Base-by-base conservation (phyloP, 768 basidiomycete species). In the Russula sp. region DNA sequence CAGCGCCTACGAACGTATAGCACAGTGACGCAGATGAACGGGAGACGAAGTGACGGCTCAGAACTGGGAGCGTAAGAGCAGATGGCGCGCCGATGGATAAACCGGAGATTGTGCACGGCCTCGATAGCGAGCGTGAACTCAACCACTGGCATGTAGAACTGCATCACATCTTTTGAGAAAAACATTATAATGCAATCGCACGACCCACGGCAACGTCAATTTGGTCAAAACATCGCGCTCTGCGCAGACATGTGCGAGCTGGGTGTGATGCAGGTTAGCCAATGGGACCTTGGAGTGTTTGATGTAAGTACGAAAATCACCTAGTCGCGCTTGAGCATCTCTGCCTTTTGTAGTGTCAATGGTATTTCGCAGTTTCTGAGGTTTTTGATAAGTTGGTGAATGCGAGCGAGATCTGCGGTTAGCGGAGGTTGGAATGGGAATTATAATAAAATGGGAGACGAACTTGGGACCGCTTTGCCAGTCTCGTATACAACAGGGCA, bases 321-420 rank as follows among this genome's bases (percentile, higher is more conserved):
- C 80, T 99, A 96, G 72, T 99, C 97, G 73, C 96, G 96, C 77
- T 98, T 96, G 74, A 99, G 83, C 97, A 98, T 99, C 74, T 98
- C 97, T 48, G 88, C 89, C 78, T 99, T 99, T 75, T 89, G 87
- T 73, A 98, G 77, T 31, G 93, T 91, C 77, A 27, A 27, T 27
- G 27, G 27, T 27, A 27, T 27, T 27, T 27, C 27, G 27, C 27
- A 27, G 27, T 27, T 27, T 27, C 27, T 27, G 27, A 27, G 27
- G 27, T 27, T 27, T 27, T 27, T 27, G 27, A 27, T 27, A 27
- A 2, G 27, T 27, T 27, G 2, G 27, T 27, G 27, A 27, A 27
- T 27, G 27, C 27, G 27, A 27, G 27, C 27, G 27, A 27, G 27
- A 27, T 27, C 27, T 27, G 27, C 27, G 27, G 27, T 27, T 3